phyloP scores from a whole-genome alignment of 352 stramenopile genomes.

The Globisporangium polare region DNA sequence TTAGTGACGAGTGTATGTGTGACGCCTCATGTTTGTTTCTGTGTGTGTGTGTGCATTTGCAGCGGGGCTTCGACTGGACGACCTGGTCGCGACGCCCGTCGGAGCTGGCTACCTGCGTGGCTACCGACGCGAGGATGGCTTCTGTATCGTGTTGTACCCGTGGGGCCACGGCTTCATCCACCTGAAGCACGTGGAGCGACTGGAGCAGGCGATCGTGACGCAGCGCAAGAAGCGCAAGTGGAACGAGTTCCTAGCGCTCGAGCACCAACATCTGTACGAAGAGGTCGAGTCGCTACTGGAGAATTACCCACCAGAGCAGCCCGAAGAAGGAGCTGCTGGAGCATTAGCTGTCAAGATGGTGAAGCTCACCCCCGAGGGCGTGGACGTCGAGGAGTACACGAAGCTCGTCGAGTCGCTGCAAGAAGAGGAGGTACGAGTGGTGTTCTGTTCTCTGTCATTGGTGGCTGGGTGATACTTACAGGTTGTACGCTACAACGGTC shows the following conservation, averaged over 20 bases:
- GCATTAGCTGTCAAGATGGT: neutral
- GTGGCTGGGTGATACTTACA: neutral
- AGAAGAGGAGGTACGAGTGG: constrained; percentile 35
- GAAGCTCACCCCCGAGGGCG: constrained; percentile 9
- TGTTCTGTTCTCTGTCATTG: neutral
- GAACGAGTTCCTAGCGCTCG: constrained; percentile 50
- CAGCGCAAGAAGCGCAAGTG: constrained; percentile 42
- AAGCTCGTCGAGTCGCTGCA: constrained; percentile 39
- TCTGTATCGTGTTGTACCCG: constrained; percentile 68
- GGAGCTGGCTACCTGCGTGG: constrained; percentile 59
- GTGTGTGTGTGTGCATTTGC: neutral
- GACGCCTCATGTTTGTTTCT: neutral
- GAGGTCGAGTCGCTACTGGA: constrained; percentile 59
- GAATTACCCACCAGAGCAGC: constrained; percentile 26
- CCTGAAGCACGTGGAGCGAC: constrained; percentile 43
- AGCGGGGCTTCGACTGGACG: constrained; percentile 47
- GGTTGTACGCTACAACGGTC: neutral
- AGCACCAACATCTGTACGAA: constrained; percentile 71
- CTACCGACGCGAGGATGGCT: constrained; percentile 47
- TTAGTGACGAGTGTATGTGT: neutral
- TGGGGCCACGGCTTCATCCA: constrained; percentile 76
- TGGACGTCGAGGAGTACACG: constrained; percentile 37
- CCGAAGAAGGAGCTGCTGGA: neutral
- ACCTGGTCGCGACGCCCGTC: constrained; percentile 58
- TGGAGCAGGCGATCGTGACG: constrained; percentile 29